Percentiles rank a stretch among this genome's conserved stretches.
These are phyloP conservation scores for Hypoxylon sp. DNA, from an alignment of 2,329 filamentous ascomycete species.

Conservation along the genomic window DNA sequence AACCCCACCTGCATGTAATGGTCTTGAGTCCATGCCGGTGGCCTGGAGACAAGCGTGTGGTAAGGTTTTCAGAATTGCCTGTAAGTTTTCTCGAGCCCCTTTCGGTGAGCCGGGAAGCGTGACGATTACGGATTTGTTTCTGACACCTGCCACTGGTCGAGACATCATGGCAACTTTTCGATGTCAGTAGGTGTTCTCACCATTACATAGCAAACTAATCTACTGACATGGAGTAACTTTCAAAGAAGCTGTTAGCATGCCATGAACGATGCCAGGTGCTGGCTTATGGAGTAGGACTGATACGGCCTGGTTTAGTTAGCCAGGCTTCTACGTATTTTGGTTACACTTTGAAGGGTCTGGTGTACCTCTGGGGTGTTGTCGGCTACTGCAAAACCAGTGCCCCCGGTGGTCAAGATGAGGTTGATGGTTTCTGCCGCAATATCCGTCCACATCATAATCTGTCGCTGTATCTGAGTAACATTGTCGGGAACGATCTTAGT, in stretches of 20 bases:
- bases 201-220: neutral
- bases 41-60: slow-evolving; percentile 96
- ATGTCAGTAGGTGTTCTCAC: slow-evolving; percentile 23
- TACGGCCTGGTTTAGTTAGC: slow-evolving; percentile 72
- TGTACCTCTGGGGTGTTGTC: slow-evolving; percentile 90
- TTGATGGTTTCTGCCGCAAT: slow-evolving; percentile 71
- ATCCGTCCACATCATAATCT: slow-evolving; percentile 81
- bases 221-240: slow-evolving; percentile 88
- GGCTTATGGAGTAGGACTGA: slow-evolving; percentile 82
- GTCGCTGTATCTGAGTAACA: slow-evolving; percentile 78
- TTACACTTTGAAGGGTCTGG: neutral
- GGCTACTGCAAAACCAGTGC: slow-evolving; percentile 88
- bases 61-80: slow-evolving; percentile 88
- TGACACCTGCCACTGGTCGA: slow-evolving; percentile 88
- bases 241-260: slow-evolving; percentile 89
- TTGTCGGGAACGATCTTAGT: slow-evolving; percentile 85
- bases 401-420: slow-evolving; percentile 88
- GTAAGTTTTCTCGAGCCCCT: slow-evolving; percentile 92
- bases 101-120: slow-evolving; percentile 96
- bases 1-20: slow-evolving; percentile 82
- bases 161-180: slow-evolving; percentile 92
- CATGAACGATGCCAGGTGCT: slow-evolving; percentile 92
- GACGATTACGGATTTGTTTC: slow-evolving; percentile 84
- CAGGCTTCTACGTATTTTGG: neutral
- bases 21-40: slow-evolving; percentile 83